Evolutionary conservation across 495 filamentous ascomycete species (phyloP), one percentile per base, ranked within the genome.

Genomic region (Hypoxylon subgilvum): DNA sequence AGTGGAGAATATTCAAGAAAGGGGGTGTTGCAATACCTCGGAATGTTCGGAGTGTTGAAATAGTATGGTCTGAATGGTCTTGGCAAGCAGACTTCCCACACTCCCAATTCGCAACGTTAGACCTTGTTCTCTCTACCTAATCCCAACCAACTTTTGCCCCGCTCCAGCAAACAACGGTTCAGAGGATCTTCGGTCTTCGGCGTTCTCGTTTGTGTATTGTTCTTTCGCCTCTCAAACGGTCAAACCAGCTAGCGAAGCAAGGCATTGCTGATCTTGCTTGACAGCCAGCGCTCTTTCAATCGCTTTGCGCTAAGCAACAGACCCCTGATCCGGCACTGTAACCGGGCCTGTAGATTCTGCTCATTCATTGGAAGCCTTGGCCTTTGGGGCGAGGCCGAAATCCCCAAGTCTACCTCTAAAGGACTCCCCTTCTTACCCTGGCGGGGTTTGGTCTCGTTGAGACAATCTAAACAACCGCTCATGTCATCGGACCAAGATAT

Each of bases 401-500:
- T 34, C 46, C 48, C 46, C 46, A 38, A 34, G 30, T 58, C 39
- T 39, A 41, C 8, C 23, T 23, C 8, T n/a, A n/a, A n/a, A n/a
- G n/a, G 27, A 30, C 10, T 30, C 27, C 27, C 14, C 45, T 47
- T 27, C 41, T 45, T 40, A n/a, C n/a, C n/a, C n/a, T n/a, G 58
- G 66, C 48, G 63, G 66, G 66, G 59, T 52, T 34, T 54, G 54
- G 34, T 23, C 50, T 23, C 38, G 36, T 55, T 27, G 21, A 44
- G 36, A 56, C 52, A 45, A 40, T 47, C 40, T 13, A 25, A 42
- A 63, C 34, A 36, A 25, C 23, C 53, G 52, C 59, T 57, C 54
- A 63, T 63, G 61, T 63, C 61, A 61, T 57, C 65, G 35, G 67
- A 69, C 10, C 67, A 62, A 50, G 67, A 69, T 52, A 65, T 69